Percentiles rank a stretch among this genome's conserved stretches.
Conservation (phyloP, 1,284 basidiomycete species). For the Trichosporon ovoides region DNA sequence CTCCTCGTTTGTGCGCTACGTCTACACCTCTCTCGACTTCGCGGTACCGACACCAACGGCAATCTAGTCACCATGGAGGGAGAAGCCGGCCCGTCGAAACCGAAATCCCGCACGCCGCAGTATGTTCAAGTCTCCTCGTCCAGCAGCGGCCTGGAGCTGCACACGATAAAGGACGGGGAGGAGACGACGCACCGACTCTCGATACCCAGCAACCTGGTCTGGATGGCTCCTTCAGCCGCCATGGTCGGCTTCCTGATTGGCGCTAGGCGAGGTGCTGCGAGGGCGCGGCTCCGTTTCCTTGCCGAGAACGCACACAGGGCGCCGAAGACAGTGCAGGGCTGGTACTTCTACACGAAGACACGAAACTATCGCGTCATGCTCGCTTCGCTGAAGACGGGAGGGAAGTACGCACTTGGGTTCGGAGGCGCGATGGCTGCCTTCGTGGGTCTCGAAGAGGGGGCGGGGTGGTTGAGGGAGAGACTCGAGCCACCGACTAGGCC, state of each 20-base stretch:
- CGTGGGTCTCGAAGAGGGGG: constrained; percentile 38
- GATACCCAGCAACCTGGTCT: constrained; percentile 36
- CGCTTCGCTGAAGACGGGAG: constrained; percentile 31
- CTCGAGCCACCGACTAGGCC: constrained; percentile 11
- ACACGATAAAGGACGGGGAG: not conserved
- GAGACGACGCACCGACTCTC: constrained; percentile 8
- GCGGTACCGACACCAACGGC: not conserved
- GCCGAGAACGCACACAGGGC: constrained; percentile 48
- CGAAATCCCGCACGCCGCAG: not conserved
- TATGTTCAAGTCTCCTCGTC: not conserved
- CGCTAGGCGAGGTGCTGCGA: constrained; percentile 36
- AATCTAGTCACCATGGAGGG: too few relatives aligned
- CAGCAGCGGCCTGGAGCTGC: not conserved
- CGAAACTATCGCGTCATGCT: constrained; percentile 47
- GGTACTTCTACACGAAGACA: constrained; percentile 50
- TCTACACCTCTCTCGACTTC: not conserved
- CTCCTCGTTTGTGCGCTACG: too few relatives aligned
- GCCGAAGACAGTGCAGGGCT: constrained; percentile 47
- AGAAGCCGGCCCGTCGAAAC: not conserved
- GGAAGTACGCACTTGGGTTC: constrained; percentile 34
- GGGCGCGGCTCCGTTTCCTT: constrained; percentile 44
- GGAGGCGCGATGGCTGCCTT: constrained; percentile 35
- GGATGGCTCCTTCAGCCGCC: constrained; percentile 36
- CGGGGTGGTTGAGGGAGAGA: constrained; percentile 33
- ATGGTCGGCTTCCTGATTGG: constrained; percentile 43